Percentiles rank a stretch among this genome's conserved stretches.
Conservation (phyloP, 2,329 filamentous ascomycete species). For the Ophiostoma ulmi region DNA sequence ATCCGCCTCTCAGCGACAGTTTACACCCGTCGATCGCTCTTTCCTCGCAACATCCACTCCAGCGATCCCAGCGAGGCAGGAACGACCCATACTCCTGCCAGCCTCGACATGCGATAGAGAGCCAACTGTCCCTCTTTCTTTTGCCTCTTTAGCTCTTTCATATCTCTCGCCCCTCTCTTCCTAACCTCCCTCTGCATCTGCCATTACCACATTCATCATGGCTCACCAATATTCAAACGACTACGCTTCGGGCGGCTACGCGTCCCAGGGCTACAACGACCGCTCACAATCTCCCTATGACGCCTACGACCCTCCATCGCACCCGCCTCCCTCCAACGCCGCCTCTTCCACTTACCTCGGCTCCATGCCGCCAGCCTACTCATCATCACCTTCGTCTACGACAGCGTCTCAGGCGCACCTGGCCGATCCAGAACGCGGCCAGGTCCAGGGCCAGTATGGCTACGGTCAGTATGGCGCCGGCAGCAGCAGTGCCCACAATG, state of each 20-base stretch:
- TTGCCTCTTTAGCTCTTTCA: not conserved
- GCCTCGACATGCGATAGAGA: not conserved
- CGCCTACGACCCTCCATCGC: slow-evolving; percentile 34
- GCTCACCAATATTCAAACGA: slow-evolving; percentile 35
- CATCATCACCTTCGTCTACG: not conserved
- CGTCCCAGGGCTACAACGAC: slow-evolving; percentile 20
- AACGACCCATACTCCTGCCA: slow-evolving; percentile 8
- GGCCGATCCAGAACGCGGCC: slow-evolving; percentile 31
- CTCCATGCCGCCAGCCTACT: slow-evolving; percentile 34
- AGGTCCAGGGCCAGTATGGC: slow-evolving; percentile 32
- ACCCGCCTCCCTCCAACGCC: slow-evolving; percentile 16
- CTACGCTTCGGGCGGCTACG: slow-evolving; percentile 33
- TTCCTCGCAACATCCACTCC: not conserved
- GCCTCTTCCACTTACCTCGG: slow-evolving; percentile 20
- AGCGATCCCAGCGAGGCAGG: slow-evolving; percentile 3
- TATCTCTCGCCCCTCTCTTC: not conserved
- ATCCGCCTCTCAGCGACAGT: not conserved
- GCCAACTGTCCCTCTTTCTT: not conserved
- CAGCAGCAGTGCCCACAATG: slow-evolving; percentile 22
- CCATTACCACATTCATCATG: slow-evolving; percentile 29
- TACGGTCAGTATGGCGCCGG: slow-evolving; percentile 27
- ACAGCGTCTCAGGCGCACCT: slow-evolving; percentile 34
- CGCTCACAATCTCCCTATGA: slow-evolving; percentile 20
- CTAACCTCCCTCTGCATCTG: not conserved
- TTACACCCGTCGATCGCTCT: not conserved